phyloP scores from a whole-genome alignment of 164 flowering plant species.

The Liriodendron chinense region DNA sequence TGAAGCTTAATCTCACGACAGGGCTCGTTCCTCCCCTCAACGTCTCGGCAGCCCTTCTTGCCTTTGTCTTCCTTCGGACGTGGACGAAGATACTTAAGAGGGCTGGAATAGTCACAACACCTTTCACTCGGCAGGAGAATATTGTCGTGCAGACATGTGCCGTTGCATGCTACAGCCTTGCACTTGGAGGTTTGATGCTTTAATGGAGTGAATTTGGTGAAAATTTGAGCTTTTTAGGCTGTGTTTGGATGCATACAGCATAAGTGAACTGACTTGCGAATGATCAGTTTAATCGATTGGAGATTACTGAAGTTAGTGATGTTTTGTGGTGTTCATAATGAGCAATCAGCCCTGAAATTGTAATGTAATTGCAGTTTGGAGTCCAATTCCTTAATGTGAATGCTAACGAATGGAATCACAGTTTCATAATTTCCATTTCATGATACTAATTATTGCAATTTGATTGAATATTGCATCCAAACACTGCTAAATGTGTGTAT shows the following conservation, averaged over 20 bases:
- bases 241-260: not conserved
- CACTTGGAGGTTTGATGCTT: slow-evolving; percentile 61
- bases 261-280: too few species aligned
- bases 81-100: slow-evolving; percentile 70
- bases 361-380: too few species aligned
- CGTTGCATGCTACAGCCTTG: slow-evolving; percentile 86
- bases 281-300: too few species aligned
- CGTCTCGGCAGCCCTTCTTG: slow-evolving; percentile 90
- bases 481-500: too few species aligned
- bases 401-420: too few species aligned
- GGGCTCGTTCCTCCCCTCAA: slow-evolving; percentile 83
- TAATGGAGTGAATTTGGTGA: not conserved
- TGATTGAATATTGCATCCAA: not conserved
- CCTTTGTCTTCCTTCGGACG: slow-evolving; percentile 58
- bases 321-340: too few species aligned
- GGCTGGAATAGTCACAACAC: slow-evolving; percentile 46
- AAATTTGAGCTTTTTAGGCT: not conserved
- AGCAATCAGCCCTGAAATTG: too few species aligned
- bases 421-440: too few species aligned
- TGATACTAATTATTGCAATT: not conserved
- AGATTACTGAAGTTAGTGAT: too few species aligned
- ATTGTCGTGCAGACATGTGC: slow-evolving; percentile 92
- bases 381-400: too few species aligned
- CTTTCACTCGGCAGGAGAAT: slow-evolving; percentile 89
- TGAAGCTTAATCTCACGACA: slow-evolving; percentile 85